phyloP scores from a whole-genome alignment of 176 grass and related monocot species.

The Phoenix roebelenii region DNA sequence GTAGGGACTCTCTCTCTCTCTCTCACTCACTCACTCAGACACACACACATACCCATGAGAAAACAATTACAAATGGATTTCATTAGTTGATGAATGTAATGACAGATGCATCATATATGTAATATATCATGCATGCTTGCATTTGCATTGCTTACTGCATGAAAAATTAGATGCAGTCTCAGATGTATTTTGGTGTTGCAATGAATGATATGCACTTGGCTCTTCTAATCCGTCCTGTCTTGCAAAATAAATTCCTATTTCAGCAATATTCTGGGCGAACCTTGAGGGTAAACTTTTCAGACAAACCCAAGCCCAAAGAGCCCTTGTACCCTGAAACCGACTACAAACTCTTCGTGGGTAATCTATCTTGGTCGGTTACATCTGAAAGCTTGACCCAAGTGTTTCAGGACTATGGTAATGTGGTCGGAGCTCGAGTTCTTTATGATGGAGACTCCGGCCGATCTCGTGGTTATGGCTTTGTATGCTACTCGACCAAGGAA shows the following conservation, averaged over 20 bases:
- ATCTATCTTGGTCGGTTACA: slow-evolving; percentile 77
- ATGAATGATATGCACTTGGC: no score
- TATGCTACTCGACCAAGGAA: slow-evolving; percentile 74
- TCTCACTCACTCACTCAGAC: neutral
- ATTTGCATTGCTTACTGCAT: no score
- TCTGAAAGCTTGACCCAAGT: slow-evolving; percentile 46
- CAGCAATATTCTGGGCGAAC: slow-evolving; percentile 75
- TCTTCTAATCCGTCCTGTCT: no score
- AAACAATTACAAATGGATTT: no score
- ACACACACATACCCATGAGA: no score
- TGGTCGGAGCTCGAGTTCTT: slow-evolving; percentile 67
- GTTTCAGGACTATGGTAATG: slow-evolving; percentile 55
- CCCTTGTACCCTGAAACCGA: slow-evolving; percentile 71
- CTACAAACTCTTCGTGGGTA: slow-evolving; percentile 84
- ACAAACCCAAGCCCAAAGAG: slow-evolving; percentile 56
- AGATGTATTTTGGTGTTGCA: no score
- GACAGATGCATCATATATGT: no score
- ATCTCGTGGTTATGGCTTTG: slow-evolving; percentile 74
- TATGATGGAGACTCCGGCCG: slow-evolving; percentile 73
- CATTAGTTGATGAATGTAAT: no score
- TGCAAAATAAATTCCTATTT: neutral
- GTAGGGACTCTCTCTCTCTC: slow-evolving; percentile 24
- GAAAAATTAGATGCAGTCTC: no score
- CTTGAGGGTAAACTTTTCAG: slow-evolving; percentile 85
- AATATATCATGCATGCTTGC: no score